Evolutionary conservation across 192 early-diverging fungal genomes (phyloP), one percentile per base, ranked within the genome.

Genomic region (Kickxella alabastrina): DNA sequence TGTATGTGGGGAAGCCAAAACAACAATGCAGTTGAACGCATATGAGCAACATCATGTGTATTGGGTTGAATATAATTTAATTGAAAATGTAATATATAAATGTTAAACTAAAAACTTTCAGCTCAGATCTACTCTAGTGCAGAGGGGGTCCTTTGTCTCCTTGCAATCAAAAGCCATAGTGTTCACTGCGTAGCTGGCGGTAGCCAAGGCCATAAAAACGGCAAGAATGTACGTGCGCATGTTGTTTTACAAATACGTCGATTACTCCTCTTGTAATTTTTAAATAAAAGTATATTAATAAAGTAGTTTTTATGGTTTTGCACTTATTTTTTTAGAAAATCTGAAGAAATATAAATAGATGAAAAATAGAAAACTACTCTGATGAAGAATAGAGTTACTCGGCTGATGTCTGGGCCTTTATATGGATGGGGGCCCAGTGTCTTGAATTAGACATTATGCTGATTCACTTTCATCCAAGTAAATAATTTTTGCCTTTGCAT

Each of bases 141-240:
- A 75, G 3, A 75, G 46, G 22, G 71, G 71, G 25, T 75, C 71
- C 48, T 51, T 75, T 15, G 69, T 73, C 9, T 54, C 59, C 44
- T 65, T 75, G 52, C 71, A 75, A 32, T 75, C 71, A 19, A 63
- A 55, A 7, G 50, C 40, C 8, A 52, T 59, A 3, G 52, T 2
- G 10, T 28, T 31, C 1, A 40, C 26, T 13, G 43, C 36, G 22
- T 43, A 50, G 47, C 47, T 48, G 25, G 35, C 32, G 6, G 49
- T 28, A 37, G 44, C 21, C 9, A 51, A 17, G 9, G 55, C 23
- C 5, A 64, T 14, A 24, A 31, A 45, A 21, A 52, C 3, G 22
- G 40, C 38, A 14, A 39, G 18, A 32, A 26, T 39, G 19, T 28
- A 24, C 13, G 42, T 42, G 23, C 38, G 15, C 59, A 62, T 62